A percentile compares a stretch with the other conserved stretches of the same genome.
phyloP scores from a whole-genome alignment of 2,329 filamentous ascomycete genomes.

The Clonostachys rosea region DNA sequence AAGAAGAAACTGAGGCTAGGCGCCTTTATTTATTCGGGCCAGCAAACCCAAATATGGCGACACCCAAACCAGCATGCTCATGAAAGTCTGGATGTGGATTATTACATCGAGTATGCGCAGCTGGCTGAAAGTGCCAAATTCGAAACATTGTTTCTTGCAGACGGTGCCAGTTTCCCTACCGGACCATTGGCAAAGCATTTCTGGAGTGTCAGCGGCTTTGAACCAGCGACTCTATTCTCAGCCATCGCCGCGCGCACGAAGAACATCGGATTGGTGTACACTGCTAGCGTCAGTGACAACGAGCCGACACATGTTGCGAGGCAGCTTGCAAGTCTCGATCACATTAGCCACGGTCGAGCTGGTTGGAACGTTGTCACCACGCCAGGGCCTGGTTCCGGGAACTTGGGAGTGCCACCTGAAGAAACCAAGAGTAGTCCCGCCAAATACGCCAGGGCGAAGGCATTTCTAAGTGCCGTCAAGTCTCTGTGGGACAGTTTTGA shows the following conservation, averaged over 20 bases:
- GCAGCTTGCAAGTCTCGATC: neutral
- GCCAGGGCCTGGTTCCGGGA: constrained; percentile 45
- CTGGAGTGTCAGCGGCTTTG: neutral
- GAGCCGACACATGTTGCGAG: neutral
- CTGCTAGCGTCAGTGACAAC: neutral
- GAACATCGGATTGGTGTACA: neutral
- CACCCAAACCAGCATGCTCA: neutral
- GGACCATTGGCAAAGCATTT: neutral
- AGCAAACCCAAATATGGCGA: neutral
- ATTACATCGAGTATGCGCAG: neutral
- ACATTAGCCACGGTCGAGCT: constrained; percentile 21
- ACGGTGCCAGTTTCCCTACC: neutral
- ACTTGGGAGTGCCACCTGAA: constrained; percentile 30
- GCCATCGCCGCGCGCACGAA: neutral
- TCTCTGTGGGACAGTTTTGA: constrained; percentile 50
- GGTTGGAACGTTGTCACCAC: constrained; percentile 53
- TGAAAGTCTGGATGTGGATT: neutral
- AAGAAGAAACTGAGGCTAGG: neutral
- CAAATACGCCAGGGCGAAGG: constrained; percentile 42
- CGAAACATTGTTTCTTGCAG: neutral
- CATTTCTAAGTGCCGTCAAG: constrained; percentile 48
- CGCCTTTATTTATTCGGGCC: neutral
- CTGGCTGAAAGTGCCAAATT: neutral
- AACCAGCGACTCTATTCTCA: neutral
- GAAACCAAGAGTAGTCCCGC: neutral